Conservation (phyloP, 768 basidiomycete species). For the Naganishia friedmannii region DNA sequence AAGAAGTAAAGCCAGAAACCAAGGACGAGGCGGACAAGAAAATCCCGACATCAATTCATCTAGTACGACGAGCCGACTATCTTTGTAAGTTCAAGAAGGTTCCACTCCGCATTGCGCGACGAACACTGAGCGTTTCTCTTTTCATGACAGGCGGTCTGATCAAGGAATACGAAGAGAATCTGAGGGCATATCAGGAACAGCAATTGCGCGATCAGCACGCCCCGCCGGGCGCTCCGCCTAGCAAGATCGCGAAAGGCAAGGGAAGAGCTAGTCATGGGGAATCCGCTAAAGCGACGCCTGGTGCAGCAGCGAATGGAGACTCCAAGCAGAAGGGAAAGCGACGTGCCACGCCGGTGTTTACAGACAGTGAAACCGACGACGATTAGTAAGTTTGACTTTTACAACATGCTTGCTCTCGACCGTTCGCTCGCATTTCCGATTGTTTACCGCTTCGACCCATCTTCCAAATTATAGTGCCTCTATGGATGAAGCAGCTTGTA, state of each 20-base stretch:
- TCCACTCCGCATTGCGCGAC: background rate
- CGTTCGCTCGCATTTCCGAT: background rate
- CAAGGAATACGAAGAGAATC: conserved; percentile 49
- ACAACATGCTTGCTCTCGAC: background rate
- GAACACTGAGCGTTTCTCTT: background rate
- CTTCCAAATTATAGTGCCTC: conserved; percentile 63
- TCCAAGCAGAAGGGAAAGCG: conserved; percentile 67
- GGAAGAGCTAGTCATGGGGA: conserved; percentile 13
- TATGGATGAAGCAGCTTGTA: conserved; percentile 89
- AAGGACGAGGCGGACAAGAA: conserved; percentile 48
- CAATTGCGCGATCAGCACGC: conserved; percentile 33
- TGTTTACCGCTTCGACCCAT: background rate
- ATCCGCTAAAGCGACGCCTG: conserved; percentile 23
- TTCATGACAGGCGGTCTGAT: conserved; percentile 41
- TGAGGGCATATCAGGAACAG: conserved; percentile 43
- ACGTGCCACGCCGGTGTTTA: conserved; percentile 92
- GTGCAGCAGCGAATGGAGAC: conserved; percentile 69
- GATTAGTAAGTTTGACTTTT: conserved; percentile 66
- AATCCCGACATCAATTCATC: conserved; percentile 95
- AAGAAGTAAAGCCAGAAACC: conserved; percentile 18
- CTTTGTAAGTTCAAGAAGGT: conserved; percentile 53
- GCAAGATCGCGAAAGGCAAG: conserved; percentile 14
- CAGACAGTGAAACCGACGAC: conserved; percentile 85
- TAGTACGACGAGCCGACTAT: conserved; percentile 94
- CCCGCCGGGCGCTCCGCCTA: background rate